Evolutionary conservation across 1,139 yeast genomes (phyloP).

Genomic region (Lipomyces yarrowii): DNA sequence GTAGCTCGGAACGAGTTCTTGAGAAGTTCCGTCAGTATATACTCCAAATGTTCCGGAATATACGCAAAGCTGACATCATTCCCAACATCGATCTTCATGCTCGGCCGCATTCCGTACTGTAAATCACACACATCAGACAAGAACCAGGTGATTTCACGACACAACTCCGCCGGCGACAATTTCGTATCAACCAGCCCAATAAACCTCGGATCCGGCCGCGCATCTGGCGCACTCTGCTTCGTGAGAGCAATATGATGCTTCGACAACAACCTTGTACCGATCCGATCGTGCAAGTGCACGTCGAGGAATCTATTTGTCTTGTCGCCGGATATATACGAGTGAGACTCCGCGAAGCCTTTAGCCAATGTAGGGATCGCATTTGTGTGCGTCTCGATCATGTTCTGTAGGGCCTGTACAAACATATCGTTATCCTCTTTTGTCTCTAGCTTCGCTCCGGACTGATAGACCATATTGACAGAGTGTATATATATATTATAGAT

Average conservation of each 20-base stretch:
- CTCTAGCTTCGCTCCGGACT: slow-evolving; percentile 44
- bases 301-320: slow-evolving; percentile 66
- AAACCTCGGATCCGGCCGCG: slow-evolving; percentile 38
- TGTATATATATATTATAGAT: slow-evolving; percentile 72
- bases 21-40: slow-evolving; percentile 80
- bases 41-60: slow-evolving; percentile 84
- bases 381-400: slow-evolving; percentile 72
- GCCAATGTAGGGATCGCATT: slow-evolving; percentile 82
- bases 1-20: slow-evolving; percentile 88
- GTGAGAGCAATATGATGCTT: slow-evolving; percentile 76
- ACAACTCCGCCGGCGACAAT: slow-evolving; percentile 61
- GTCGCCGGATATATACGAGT: slow-evolving; percentile 53
- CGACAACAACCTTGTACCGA: slow-evolving; percentile 80
- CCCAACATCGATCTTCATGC: slow-evolving; percentile 59
- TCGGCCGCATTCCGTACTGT: slow-evolving; percentile 76
- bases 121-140: slow-evolving; percentile 81
- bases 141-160: slow-evolving; percentile 65
- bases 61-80: slow-evolving; percentile 63
- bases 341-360: slow-evolving; percentile 78
- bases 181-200: slow-evolving; percentile 74
- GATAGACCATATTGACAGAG: slow-evolving; percentile 59
- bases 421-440: slow-evolving; percentile 56
- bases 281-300: slow-evolving; percentile 78
- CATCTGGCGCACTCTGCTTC: slow-evolving; percentile 39
- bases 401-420: slow-evolving; percentile 55